These are phyloP conservation scores for Russula sp. DNA, from an alignment of 768 basidiomycete genomes.

Conservation along the genomic window DNA sequence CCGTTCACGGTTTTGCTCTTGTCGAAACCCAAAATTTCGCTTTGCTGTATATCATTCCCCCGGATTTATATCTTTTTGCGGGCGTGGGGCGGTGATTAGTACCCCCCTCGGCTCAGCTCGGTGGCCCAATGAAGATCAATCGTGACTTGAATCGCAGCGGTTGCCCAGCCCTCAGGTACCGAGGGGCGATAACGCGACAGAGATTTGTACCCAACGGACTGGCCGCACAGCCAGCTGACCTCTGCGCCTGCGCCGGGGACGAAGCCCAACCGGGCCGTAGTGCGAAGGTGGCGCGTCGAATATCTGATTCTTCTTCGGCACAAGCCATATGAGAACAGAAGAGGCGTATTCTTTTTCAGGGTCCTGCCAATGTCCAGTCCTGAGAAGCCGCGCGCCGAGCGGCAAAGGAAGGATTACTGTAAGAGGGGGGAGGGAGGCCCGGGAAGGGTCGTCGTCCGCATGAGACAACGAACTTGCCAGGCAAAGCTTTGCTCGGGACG, in stretches of 20 bases:
- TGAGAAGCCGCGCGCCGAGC: background rate
- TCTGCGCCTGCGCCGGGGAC: background rate
- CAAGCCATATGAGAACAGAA: conserved; percentile 4
- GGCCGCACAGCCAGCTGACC: conserved; percentile 2
- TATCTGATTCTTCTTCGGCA: conserved; percentile 13
- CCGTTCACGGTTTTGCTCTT: background rate
- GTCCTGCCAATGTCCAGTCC: conserved; percentile 8
- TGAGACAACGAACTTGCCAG: conserved; percentile 14
- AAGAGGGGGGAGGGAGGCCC: background rate
- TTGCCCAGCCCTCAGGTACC: background rate
- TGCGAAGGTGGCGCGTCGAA: conserved; percentile 3
- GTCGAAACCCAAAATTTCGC: background rate
- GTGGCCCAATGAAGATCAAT: background rate
- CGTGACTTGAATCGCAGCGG: background rate
- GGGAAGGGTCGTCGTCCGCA: background rate
- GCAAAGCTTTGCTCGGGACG: background rate
- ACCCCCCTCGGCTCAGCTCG: background rate
- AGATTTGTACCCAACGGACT: background rate
- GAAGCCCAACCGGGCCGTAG: conserved; percentile 4
- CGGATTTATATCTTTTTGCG: background rate
- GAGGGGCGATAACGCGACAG: conserved; percentile 17
- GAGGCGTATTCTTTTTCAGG: background rate
- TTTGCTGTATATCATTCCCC: background rate
- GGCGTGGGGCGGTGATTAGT: conserved; percentile 7
- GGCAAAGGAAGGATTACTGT: conserved; percentile 1